Evolutionary conservation across 2,329 filamentous ascomycete species (phyloP).

Genomic region (Fusarium verrucosum): DNA sequence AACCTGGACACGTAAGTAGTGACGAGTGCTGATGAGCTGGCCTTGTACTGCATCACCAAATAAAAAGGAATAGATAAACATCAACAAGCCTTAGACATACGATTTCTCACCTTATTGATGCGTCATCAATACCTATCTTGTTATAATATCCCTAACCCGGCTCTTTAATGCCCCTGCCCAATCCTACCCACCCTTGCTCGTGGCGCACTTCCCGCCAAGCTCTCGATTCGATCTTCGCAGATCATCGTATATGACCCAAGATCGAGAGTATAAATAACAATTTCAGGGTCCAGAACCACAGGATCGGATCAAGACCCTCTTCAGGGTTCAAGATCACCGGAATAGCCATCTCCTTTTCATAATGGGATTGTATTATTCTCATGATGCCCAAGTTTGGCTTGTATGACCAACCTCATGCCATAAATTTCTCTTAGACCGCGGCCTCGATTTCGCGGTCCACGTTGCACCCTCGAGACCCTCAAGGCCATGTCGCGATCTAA

Average conservation of each 20-base stretch:
- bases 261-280: conserved; percentile 14
- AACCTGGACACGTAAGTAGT: background rate
- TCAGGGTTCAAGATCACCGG: too few relatives aligned
- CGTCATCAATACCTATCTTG: background rate
- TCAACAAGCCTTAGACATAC: background rate
- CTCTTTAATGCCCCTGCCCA: conserved; percentile 10
- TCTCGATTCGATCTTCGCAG: conserved; percentile 26
- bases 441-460: too few relatives aligned
- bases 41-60: background rate
- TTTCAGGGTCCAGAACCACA: conserved; percentile 25
- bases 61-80: background rate
- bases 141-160: conserved; percentile 1
- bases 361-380: too few relatives aligned
- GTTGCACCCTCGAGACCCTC: too few relatives aligned
- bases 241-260: conserved; percentile 13
- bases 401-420: too few relatives aligned
- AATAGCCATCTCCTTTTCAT: too few relatives aligned
- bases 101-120: background rate
- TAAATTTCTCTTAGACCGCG: too few relatives aligned
- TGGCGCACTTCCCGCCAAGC: conserved; percentile 2
- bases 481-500: conserved; percentile 8
- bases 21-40: background rate
- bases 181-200: conserved; percentile 1
- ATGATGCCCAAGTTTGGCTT: too few relatives aligned
- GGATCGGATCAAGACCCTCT: too few relatives aligned